Evolutionary conservation across 345 rosid species (phyloP), one percentile per base, ranked within the genome.

Genomic region (Aquilaria yunnanensis): DNA sequence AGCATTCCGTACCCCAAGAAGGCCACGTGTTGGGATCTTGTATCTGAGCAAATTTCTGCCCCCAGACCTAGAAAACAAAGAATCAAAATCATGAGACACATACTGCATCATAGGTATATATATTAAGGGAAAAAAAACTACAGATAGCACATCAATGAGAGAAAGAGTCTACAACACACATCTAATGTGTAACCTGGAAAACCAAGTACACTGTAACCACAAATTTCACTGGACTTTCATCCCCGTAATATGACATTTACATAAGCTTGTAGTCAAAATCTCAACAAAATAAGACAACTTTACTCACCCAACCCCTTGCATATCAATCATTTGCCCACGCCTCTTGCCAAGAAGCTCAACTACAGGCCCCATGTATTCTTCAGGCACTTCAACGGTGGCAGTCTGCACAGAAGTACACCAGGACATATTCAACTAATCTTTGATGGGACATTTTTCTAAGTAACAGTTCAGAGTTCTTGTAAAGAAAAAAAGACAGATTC

Each of bases 261-360:
- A 10, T 33, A 52, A 41, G 23, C 54, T 48, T 51, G 12, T 37
- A 16, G 14, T 32, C 32, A 64, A 53, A 33, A 57, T 65, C 43
- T 23, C 23, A 23, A 23, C 23, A 23, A 23, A 23, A 23, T 32
- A 71, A 47, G 66, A 13, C 55, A 61, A 58, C 59, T 47, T 47
- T 47, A 74, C 86, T 23, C 64, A 89, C 97, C 96, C 97, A 63
- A 80, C 82, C 54, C 85, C 85, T 67, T 90, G 85, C 98, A 89
- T 93, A 73, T 93, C 96, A 76, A 84, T 80, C 97, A 93, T 93
- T 78, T 74, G 92, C 50, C 96, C 98, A 50, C 97, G 97, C 72
- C 98, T 85, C 85, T 64, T 85, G 23, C 98, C 98, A 64, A 90
- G 92, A 77, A 93, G 98, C 76, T 93, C 98, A 75, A 93, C 97